A percentile compares a stretch with the other conserved stretches of the same genome.
phyloP scores from a whole-genome alignment of 2,329 filamentous ascomycete genomes.

The Penicillium occitanis region DNA sequence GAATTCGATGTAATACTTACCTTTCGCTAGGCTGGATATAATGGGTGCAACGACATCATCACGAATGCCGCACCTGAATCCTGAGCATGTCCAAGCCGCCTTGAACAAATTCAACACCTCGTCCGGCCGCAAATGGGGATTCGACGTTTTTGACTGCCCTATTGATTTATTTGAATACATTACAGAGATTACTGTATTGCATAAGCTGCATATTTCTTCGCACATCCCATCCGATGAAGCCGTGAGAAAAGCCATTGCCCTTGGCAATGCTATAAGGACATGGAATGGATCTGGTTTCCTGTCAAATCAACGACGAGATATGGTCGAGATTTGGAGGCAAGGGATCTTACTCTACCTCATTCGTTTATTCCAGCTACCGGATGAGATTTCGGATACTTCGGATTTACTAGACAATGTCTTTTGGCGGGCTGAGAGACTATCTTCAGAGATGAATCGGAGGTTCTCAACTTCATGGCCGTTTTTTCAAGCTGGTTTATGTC shows the following conservation, averaged over 20 bases:
- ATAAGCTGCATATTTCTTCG: neutral
- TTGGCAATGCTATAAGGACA: neutral
- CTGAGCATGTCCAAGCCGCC: neutral
- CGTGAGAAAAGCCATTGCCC: neutral
- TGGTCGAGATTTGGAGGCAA: neutral
- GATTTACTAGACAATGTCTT: neutral
- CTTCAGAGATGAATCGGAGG: neutral
- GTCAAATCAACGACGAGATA: conserved; percentile 1
- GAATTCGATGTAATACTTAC: neutral
- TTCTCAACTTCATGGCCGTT: conserved; percentile 3
- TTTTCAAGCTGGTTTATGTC: conserved; percentile 3
- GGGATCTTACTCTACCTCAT: neutral
- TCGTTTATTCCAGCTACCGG: neutral
- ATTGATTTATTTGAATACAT: conserved; percentile 4
- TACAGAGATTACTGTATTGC: neutral
- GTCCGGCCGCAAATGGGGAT: neutral
- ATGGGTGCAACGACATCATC: neutral
- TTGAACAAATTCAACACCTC: neutral
- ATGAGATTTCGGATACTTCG: neutral
- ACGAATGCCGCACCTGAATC: neutral
- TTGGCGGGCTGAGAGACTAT: neutral
- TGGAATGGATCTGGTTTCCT: neutral
- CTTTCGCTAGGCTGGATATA: neutral
- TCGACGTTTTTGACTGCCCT: neutral
- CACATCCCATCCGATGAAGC: neutral